A percentile compares a stretch with the other conserved stretches of the same genome.
Evolutionary conservation across 495 filamentous ascomycete species (phyloP).

Genomic region (Aspergillus saccharolyticus): DNA sequence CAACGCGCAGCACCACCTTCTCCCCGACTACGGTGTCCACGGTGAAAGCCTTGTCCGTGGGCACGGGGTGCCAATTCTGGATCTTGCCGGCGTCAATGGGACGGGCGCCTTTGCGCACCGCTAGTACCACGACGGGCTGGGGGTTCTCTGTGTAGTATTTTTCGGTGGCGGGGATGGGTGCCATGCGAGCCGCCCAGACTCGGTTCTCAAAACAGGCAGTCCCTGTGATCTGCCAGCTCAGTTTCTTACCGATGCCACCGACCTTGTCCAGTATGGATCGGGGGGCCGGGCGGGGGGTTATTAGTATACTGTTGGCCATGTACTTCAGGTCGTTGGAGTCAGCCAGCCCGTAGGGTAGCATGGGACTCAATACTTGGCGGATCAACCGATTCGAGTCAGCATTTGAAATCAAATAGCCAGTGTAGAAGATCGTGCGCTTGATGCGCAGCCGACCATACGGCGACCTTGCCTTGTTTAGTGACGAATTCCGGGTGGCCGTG

Average conservation of each 20-base stretch:
- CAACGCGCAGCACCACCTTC: constrained; percentile 75
- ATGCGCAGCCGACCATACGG: constrained; percentile 54
- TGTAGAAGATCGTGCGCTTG: constrained; percentile 85
- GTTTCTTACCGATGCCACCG: constrained; percentile 76
- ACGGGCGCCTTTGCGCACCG: constrained; percentile 62
- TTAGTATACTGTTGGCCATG: constrained; percentile 87
- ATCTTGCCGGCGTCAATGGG: constrained; percentile 80
- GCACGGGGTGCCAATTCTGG: constrained; percentile 74
- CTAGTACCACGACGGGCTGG: constrained; percentile 70
- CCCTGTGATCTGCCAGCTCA: constrained; percentile 78
- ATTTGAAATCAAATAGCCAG: constrained; percentile 79
- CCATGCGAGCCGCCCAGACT: constrained; percentile 79
- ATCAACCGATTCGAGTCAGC: constrained; percentile 66
- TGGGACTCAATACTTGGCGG: constrained; percentile 57
- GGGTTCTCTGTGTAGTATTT: constrained; percentile 69
- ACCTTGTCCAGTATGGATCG: constrained; percentile 67
- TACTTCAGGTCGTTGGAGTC: constrained; percentile 66
- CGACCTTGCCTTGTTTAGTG: constrained; percentile 28
- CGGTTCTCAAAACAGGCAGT: constrained; percentile 68
- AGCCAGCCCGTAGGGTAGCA: constrained; percentile 35
- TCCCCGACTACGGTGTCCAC: constrained; percentile 83
- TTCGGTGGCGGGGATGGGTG: constrained; percentile 60
- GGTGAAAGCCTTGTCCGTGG: constrained; percentile 57
- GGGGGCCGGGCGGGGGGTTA: constrained; percentile 67
- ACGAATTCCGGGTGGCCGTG: constrained; percentile 38